These are phyloP conservation scores for Maudiozyma saulgeensis DNA, from an alignment of 805 yeast species.

Conservation along the genomic window DNA sequence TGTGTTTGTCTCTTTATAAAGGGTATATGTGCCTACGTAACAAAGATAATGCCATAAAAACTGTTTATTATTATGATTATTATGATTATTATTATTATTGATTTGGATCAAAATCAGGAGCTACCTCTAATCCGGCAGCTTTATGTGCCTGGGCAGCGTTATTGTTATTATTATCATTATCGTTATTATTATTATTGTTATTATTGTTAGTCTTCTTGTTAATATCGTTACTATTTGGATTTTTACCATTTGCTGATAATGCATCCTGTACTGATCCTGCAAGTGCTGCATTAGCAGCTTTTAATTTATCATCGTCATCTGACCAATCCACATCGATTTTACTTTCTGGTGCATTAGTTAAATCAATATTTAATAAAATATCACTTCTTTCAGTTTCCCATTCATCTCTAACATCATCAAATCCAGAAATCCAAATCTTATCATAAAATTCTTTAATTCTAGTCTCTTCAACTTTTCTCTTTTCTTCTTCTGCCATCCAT, in stretches of 20 bases:
- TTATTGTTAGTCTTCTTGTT: background rate
- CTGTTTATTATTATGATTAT: no score
- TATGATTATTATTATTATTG: background rate
- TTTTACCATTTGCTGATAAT: background rate
- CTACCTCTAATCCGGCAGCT: constrained; percentile 12
- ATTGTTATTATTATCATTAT: background rate
- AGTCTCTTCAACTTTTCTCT: constrained; percentile 51
- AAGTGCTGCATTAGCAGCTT: background rate
- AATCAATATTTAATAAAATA: constrained; percentile 70
- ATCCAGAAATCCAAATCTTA: constrained; percentile 68
- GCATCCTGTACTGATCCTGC: background rate
- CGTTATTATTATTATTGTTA: background rate
- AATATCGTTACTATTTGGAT: no score
- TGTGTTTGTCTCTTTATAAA: no score
- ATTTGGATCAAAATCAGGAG: constrained; percentile 21
- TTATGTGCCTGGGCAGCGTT: background rate
- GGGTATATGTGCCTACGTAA: no score
- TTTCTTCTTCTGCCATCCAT: constrained; percentile 79
- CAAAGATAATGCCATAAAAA: no score
- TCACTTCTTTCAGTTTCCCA: constrained; percentile 68
- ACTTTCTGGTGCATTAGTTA: constrained; percentile 22
- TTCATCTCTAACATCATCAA: constrained; percentile 58
- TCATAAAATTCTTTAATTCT: constrained; percentile 56
- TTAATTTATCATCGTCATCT: constrained; percentile 36
- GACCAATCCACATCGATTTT: constrained; percentile 51